Base-by-base conservation (phyloP, 331 rosid species). In the Malus hybrid region DNA sequence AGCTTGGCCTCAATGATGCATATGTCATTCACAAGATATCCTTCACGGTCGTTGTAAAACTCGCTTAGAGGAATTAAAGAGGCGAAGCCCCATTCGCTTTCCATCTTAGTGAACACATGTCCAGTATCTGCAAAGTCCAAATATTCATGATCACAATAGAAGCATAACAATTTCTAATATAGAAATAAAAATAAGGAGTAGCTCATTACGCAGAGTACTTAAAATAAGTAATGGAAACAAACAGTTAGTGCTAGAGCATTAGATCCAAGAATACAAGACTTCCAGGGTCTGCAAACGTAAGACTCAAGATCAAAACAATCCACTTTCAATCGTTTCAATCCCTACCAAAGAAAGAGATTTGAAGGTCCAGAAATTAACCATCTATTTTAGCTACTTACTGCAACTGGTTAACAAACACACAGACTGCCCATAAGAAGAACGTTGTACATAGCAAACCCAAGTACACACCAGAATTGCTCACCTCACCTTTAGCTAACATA, bases 21-120 rank as follows among this genome's bases (percentile, higher is more conserved):
- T 42, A 10, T 16, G 36, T 61, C 69, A 42, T 59, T 27, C 56
- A 73, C 77, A 73, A 73, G 12, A 73, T 36, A 73, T n/a, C 77
- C 77, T 39, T 62, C 24, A 15, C 59, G 29, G 3, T 9, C 18
- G 36, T 73, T 12, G 3, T 6, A 4, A 5, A 73, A 65, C 50
- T 60, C 59, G 10, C 46, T 42, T 34, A 73, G 42, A 60, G 77
- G 69, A 4, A 44, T 39, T 5, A 73, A 61, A 5, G 69, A 73
- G 5, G 65, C 28, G 44, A 73, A 61, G 28, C 57, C 77, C 14
- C 6, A 15, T 18, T 61, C 27, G 20, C 77, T 73, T 24, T 73
- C 69, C 2, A 1, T 19, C 3, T 10, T 62, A 39, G 31, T 42
- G 69, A 73, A 73, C 39, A 59, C 42, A 6, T 61, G 77, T 27